Base-by-base conservation (phyloP, 202 grass and related monocot genomes). In the Schoenoplectus triqueter region DNA sequence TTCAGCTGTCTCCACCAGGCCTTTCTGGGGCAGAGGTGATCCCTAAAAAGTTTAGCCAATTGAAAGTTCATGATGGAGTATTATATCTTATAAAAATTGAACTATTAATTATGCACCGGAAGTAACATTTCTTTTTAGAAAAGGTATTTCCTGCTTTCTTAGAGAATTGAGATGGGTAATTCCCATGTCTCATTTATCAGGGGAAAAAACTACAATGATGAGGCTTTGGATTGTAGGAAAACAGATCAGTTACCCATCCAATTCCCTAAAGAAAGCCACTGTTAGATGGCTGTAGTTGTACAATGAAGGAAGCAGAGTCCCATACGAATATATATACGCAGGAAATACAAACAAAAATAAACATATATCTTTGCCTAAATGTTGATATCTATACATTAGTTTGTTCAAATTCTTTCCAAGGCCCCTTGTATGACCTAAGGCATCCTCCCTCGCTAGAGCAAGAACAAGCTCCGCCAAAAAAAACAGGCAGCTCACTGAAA, bases 351-450 rank as follows among this genome's bases (percentile, higher is more conserved):
- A 77, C 2, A 18, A 71, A 48, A 71, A 71, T 47, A 48, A 57
- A 77, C 17, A 77, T 49, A 73, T 39, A 72, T 15, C 40, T 18
- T 17, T 19, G 22, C 57, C 13, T 15, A 69, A 69, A 66, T 82
- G 46, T 11, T 59, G 52, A 41, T 75, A 90, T 87, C 4, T 62
- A 56, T 83, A 83, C 81, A 69, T 83, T 11, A 41, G 64, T 71
- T 71, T 11, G 65, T 56, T 69, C 48, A 89, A 88, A 87, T 87
- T 95, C 88, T 74, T 90, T 98, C 93, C 95, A 98, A 75, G 95
- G 95, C 52, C 95, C 95, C 90, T 92, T 95, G 62, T 93, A 95
- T 65, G 93, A 98, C 79, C 87, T 86, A 85, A 98, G 87, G 74
- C 95, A 98, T 56, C 95, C 95, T 84, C 91, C 89, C 1, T 92